Base-by-base conservation (phyloP, 768 basidiomycete species). In the Boletus rufocinnamomeus region DNA sequence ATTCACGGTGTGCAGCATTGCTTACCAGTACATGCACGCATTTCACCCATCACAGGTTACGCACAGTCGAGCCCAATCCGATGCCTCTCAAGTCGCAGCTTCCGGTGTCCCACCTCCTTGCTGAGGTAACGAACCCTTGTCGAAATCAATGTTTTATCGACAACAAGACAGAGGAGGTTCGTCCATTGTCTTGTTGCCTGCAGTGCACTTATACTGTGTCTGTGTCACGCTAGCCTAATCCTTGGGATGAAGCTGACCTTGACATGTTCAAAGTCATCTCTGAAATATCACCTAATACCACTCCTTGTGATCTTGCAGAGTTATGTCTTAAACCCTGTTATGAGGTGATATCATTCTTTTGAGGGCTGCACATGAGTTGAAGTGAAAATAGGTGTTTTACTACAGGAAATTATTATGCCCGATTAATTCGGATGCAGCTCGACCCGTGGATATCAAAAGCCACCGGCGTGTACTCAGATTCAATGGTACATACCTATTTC, bases 241-340 rank as follows among this genome's bases (percentile, higher is more conserved):
- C 73, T 17, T 84, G 84, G 81, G 68, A 61, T 9, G 59, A 64
- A 21, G 49, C 65, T 0, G 82, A 84, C 7, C 54, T 75, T 4
- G 75, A 80, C 37, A 60, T 71, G 0, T 65, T 88, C 3, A 67
- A 62, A 23, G 70, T 68, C 2, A 65, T 83, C 6, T 69, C 83
- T 11, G 70, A 77, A 17, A 67, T 81, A 25, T 72, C 75, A 0
- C 80, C 81, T 8, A 78, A 84, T 47, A 66, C 73, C 4, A 67
- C 73, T 0, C 76, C 85, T 0, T 89, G 88, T 60, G 79, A 84
- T 47, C 69, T 88, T 14, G 81, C 84, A 19, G 66, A 74, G 1
- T 70, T 88, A 17, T 82, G 82, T 66, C 75, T 75, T 11, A 85
- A 82, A 59, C 81, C 85, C 6, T 90, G 88, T 67, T 69, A 71